Evolutionary conservation across 1,284 basidiomycete genomes (phyloP).

Genomic region (Sporisorium scitamineum): DNA sequence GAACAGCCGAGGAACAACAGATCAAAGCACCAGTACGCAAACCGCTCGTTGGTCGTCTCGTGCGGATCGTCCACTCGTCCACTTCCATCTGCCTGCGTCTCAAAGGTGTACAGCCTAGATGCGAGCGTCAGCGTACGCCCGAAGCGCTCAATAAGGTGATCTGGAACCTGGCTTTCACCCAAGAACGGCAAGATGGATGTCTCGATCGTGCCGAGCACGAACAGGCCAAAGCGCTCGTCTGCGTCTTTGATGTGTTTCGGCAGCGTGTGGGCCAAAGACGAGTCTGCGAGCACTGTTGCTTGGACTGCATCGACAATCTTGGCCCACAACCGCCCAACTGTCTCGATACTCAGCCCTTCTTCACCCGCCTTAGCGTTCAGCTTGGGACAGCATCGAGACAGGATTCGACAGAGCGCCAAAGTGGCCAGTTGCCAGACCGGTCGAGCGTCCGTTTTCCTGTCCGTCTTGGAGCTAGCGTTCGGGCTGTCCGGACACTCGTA

Average conservation of each 20-base stretch:
- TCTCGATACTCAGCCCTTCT: slow-evolving; percentile 74
- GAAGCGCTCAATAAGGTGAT: slow-evolving; percentile 78
- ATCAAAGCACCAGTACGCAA: slow-evolving; percentile 94
- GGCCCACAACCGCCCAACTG: slow-evolving; percentile 83
- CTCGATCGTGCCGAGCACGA: slow-evolving; percentile 72
- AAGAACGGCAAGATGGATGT: slow-evolving; percentile 82
- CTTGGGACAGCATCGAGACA: slow-evolving; percentile 31
- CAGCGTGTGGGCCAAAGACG: slow-evolving; percentile 74
- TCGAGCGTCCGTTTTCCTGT: slow-evolving; percentile 24
- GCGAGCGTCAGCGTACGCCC: slow-evolving; percentile 81
- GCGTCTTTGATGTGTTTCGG: slow-evolving; percentile 74
- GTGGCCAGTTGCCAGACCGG: slow-evolving; percentile 56
- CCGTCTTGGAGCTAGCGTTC: slow-evolving; percentile 70
- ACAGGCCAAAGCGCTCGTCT: slow-evolving; percentile 89
- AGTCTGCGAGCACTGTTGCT: slow-evolving; percentile 85
- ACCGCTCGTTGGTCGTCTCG: slow-evolving; percentile 79
- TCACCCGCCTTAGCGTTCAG: slow-evolving; percentile 17
- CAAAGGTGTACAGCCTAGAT: slow-evolving; percentile 75
- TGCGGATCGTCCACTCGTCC: slow-evolving; percentile 49
- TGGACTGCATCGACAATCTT: slow-evolving; percentile 85
- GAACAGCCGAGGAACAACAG: slow-evolving; percentile 84
- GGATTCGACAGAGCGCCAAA: slow-evolving; percentile 45
- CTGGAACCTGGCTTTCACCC: slow-evolving; percentile 78
- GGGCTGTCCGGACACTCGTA: slow-evolving; percentile 83
- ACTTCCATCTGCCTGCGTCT: slow-evolving; percentile 22